These are phyloP conservation scores for Tritrichomonas musculus DNA, from an alignment of 208 protist genomes.

Conservation along the genomic window DNA sequence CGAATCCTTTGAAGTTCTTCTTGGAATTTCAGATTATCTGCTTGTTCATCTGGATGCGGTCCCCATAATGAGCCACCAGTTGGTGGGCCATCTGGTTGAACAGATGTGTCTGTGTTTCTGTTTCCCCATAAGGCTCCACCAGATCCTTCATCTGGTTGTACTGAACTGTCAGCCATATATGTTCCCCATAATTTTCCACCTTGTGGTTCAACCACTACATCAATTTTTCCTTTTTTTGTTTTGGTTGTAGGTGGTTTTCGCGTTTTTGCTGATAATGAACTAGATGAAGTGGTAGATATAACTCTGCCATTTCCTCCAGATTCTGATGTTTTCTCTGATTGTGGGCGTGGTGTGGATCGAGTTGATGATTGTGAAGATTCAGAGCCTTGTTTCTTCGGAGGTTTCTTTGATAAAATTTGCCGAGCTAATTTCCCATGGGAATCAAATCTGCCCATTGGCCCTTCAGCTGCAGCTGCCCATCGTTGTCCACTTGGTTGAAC, in stretches of 20 bases:
- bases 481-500: neutral
- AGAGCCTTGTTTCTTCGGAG: neutral
- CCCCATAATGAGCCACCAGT: neutral
- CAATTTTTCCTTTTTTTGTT: neutral
- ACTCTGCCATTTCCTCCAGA: no score
- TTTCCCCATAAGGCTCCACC: neutral
- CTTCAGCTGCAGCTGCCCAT: constrained; percentile 4
- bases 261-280: no score
- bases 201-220: constrained; percentile 19
- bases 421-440: neutral
- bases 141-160: neutral
- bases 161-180: neutral
- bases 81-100: neutral
- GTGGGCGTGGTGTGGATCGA: neutral
- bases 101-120: no score
- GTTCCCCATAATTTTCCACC: neutral
- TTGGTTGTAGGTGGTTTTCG: neutral
- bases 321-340: neutral
- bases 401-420: neutral
- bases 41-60: neutral
- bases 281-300: neutral
- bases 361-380: neutral
- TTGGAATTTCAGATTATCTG: neutral
- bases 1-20: neutral
- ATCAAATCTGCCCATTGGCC: neutral